Evolutionary conservation across 1,284 basidiomycete genomes (phyloP).

Genomic region (Amylostereum areolatum): DNA sequence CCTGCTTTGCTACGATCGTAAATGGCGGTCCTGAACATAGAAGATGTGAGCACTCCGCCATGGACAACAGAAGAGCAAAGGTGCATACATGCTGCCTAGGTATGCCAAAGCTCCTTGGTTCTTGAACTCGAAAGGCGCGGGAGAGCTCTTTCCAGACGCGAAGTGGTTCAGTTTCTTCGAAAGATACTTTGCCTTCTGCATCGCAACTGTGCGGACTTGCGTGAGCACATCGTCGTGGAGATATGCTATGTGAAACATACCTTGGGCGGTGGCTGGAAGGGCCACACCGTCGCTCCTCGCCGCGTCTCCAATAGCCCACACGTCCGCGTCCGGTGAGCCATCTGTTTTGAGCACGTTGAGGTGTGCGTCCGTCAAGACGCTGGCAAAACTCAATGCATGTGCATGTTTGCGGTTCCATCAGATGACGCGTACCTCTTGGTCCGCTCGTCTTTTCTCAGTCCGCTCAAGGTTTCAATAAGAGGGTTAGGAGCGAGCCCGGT

Average conservation of each 20-base stretch:
- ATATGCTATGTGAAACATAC: constrained; percentile 28
- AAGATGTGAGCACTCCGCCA: constrained; percentile 1
- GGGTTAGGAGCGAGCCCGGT: constrained; percentile 82
- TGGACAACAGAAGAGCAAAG: too few relatives aligned
- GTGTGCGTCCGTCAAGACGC: constrained; percentile 56
- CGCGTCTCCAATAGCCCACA: constrained; percentile 84
- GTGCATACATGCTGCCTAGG: constrained; percentile 60
- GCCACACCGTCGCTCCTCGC: constrained; percentile 53
- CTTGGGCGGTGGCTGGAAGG: constrained; percentile 83
- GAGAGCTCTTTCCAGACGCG: constrained; percentile 34
- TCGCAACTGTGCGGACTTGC: constrained; percentile 77
- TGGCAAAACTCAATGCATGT: too few relatives aligned
- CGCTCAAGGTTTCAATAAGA: constrained; percentile 55
- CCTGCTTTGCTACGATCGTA: constrained; percentile 57
- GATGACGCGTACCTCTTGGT: constrained; percentile 46
- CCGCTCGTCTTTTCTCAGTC: constrained; percentile 57
- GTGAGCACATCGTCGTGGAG: constrained; percentile 7
- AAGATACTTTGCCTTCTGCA: constrained; percentile 75
- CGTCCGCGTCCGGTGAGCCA: constrained; percentile 61
- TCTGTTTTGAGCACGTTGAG: constrained; percentile 56
- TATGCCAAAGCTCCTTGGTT: constrained; percentile 78
- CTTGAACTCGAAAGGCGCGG: constrained; percentile 58
- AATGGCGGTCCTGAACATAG: constrained; percentile 82
- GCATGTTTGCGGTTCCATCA: neutral
- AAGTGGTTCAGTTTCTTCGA: constrained; percentile 63